Evolutionary conservation across 192 early-diverging fungal species (phyloP).

Genomic region (Coemansia sp.): DNA sequence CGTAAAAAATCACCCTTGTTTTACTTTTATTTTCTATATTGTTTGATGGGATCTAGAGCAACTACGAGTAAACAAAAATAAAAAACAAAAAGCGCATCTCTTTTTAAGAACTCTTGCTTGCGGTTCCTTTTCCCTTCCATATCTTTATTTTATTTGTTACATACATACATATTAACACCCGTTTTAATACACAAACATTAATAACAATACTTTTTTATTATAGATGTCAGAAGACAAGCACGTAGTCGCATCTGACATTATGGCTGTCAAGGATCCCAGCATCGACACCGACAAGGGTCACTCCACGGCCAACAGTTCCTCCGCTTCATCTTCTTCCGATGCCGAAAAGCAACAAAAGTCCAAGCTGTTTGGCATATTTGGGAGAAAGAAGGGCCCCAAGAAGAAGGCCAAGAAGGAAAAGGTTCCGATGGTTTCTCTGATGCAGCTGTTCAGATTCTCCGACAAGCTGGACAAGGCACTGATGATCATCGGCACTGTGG

Average conservation of each 20-base stretch:
- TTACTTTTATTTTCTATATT: no score
- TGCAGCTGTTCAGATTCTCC: slow-evolving; percentile 71
- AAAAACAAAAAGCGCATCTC: no score
- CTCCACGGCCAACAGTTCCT: neutral
- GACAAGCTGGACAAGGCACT: slow-evolving; percentile 58
- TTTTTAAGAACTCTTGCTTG: no score
- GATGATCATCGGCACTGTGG: slow-evolving; percentile 51
- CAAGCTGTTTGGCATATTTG: neutral
- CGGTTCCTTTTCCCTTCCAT: no score
- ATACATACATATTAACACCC: no score
- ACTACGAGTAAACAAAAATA: no score
- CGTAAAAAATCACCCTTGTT: no score
- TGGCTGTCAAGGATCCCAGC: neutral
- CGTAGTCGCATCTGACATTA: neutral
- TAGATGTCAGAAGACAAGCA: neutral
- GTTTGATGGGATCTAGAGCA: no score
- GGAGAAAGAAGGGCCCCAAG: neutral
- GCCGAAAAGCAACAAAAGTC: neutral
- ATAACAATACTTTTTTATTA: neutral
- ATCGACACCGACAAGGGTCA: neutral
- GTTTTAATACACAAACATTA: neutral
- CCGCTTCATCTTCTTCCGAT: neutral
- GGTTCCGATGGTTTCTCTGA: slow-evolving; percentile 55
- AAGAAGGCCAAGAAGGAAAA: slow-evolving; percentile 27
- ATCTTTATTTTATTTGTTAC: no score